Evolutionary conservation across 192 early-diverging fungal genomes (phyloP).

Genomic region (Podila clonocystis): DNA sequence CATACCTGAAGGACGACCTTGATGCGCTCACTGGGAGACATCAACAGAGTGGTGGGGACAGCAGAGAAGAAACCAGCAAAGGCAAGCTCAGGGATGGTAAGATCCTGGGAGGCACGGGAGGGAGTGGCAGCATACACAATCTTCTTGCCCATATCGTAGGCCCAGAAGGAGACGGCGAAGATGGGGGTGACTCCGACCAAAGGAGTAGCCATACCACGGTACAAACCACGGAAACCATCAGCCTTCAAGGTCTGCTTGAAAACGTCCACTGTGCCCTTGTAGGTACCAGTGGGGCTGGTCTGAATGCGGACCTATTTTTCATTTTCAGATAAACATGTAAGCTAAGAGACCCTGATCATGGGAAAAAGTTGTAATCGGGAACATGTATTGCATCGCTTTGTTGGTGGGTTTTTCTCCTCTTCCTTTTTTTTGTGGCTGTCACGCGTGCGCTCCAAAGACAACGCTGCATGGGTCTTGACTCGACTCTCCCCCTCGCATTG

Average conservation of each 20-base stretch:
- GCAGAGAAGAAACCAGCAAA: conserved; percentile 96
- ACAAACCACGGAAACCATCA: conserved; percentile 92
- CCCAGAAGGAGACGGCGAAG: conserved; percentile 96
- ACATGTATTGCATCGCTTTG: too few species aligned
- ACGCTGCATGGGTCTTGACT: too few species aligned
- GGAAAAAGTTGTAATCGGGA: neutral
- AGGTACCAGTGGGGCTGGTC: conserved; percentile 79
- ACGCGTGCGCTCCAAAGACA: neutral
- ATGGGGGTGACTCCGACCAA: conserved; percentile 95
- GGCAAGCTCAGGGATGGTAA: conserved; percentile 82
- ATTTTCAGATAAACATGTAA: neutral
- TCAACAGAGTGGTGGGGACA: conserved; percentile 92
- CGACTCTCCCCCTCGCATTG: too few species aligned
- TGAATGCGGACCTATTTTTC: conserved; percentile 84
- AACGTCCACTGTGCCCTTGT: conserved; percentile 91
- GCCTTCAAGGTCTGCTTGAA: conserved; percentile 90
- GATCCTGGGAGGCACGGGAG: conserved; percentile 59
- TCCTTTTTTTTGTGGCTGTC: neutral
- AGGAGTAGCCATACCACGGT: conserved; percentile 95
- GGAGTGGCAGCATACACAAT: conserved; percentile 69
- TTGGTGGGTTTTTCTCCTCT: neutral
- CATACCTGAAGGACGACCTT: conserved; percentile 93
- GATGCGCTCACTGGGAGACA: conserved; percentile 96
- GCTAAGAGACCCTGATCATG: neutral
- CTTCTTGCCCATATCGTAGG: conserved; percentile 83